Evolutionary conservation across 306 rosid genomes (phyloP), one percentile per base, ranked within the genome.

Genomic region (Prunus salicina): DNA sequence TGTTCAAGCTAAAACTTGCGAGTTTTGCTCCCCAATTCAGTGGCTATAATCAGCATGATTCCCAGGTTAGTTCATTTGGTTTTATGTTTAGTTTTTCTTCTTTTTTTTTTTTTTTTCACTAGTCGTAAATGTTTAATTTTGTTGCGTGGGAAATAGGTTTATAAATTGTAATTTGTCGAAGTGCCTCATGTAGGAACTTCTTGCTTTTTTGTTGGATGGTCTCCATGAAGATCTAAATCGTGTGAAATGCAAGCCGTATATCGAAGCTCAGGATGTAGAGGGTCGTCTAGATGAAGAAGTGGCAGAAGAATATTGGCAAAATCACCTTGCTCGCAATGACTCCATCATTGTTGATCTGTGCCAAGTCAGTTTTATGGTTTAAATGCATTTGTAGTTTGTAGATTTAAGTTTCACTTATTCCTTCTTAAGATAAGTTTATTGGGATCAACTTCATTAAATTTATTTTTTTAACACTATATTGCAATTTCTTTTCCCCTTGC

Each of bases 191-290:
- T 87, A 93, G 98, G 98, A 93, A 82, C 88, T 93, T 78, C 93
- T 91, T 74, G 93, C 98, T n/a, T 93, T 93, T 83, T 76, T 93
- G 89, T 81, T 93, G 89, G 96, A 91, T 82, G 98, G 98, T 53
- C 82, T 93, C 57, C 97, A 93, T 73, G 98, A 93, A 80, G 98
- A 93, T 82, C 87, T 91, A 79, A 93, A 93, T 79, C 93, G 97
- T 62, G 96, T 89, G 47, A 93, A 88, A 76, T 83, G 87, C 82
- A 93, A 93, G 81, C 93, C 98, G 1, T 89, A 89, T 76, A 81
- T 87, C 32, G 97, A 91, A 83, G 93, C 89, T 68, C 89, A 89
- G 81, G 96, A 89, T 80, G 88, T 86, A 56, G 93, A 83, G 77
- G 96, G 92, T 46, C 81, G 88, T 64, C 89, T 87, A 25, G 91